Base-by-base conservation (phyloP, 805 yeast genomes). In the Metschnikowia lunata region DNA sequence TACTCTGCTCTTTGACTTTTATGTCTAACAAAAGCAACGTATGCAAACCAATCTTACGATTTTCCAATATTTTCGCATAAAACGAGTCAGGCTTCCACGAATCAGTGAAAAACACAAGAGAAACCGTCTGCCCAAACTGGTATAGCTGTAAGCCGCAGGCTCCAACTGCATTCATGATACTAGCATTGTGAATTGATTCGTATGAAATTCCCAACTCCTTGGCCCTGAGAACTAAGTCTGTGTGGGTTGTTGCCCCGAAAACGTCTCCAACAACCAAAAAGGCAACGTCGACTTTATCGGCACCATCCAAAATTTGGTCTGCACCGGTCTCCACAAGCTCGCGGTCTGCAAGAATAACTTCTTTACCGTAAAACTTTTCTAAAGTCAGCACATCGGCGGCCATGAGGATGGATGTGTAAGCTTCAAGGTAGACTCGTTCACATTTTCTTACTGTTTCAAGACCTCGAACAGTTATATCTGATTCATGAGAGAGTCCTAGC, bases 141-240 rank as follows among this genome's bases (percentile, higher is more conserved):
- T 91, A 91, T 47, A 91, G 73, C 65, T 91, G 99, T 52, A 93
- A 75, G 18, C 99, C 99, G 70, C 97, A 89, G 1, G 97, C 95
- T 14, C 99, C 99, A 26, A 91, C 96, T 0, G 98, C 99, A 61
- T 91, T 91, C 97, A 93, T 89, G 10, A 91, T 93, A 13, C 96
- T 86, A 1, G 99, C 99, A 64, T 91, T 91, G 69, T 91, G 99
- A 48, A 91, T 80, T 33, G 85, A 77, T 60, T 87, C 95, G 36
- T 86, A 87, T 40, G 76, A 70, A 59, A 93, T 88, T 2, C 80
- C 80, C 48, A 82, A 73, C 64, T 86, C 96, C 55, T 95, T 79
- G 36, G 99, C 98, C 59, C 99, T 75, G 48, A 91, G 77, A 34
- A 90, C 88, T 50, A 91, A 74, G 68, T 93, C 99, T 0, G 97